Evolutionary conservation across 345 rosid species (phyloP).

Genomic region (Kandelia obovata): DNA sequence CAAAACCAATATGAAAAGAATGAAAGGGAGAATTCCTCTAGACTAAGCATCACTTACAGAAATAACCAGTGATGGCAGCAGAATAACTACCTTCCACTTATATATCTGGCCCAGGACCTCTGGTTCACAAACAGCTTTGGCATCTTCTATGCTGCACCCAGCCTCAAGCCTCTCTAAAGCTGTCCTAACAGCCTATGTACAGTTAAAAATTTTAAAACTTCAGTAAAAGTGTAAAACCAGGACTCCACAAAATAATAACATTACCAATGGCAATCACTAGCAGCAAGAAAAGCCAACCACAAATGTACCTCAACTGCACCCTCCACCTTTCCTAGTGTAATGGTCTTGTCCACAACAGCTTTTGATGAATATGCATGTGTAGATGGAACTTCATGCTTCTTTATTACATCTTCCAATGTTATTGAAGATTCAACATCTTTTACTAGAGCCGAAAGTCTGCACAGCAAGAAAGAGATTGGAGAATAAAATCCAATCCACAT

Average conservation of each 20-base stretch:
- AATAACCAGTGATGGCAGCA: slow-evolving; percentile 2
- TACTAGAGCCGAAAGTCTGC: slow-evolving; percentile 55
- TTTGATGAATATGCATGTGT: slow-evolving; percentile 45
- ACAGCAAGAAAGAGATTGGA: slow-evolving; percentile 17
- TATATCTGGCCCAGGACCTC: slow-evolving; percentile 58
- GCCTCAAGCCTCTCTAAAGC: slow-evolving; percentile 68
- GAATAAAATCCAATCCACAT: slow-evolving; percentile 2
- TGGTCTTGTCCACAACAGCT: slow-evolving; percentile 51
- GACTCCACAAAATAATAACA: background rate
- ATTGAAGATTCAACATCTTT: slow-evolving; percentile 53
- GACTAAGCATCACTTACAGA: background rate
- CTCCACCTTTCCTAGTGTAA: slow-evolving; percentile 77
- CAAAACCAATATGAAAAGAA: background rate
- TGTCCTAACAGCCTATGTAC: slow-evolving; percentile 66
- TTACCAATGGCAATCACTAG: slow-evolving; percentile 1
- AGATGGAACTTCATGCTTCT: slow-evolving; percentile 48
- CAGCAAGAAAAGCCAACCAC: background rate
- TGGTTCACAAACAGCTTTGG: slow-evolving; percentile 82
- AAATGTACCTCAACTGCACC: slow-evolving; percentile 71
- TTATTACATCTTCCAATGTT: slow-evolving; percentile 44
- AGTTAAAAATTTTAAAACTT: background rate
- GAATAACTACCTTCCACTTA: slow-evolving; percentile 75
- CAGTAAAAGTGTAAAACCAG: background rate
- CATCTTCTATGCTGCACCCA: slow-evolving; percentile 73
- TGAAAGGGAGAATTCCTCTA: background rate